A percentile compares a stretch with the other conserved stretches of the same genome.
phyloP scores from a whole-genome alignment of 1,139 yeast species.

The Debaryomyces sp. region DNA sequence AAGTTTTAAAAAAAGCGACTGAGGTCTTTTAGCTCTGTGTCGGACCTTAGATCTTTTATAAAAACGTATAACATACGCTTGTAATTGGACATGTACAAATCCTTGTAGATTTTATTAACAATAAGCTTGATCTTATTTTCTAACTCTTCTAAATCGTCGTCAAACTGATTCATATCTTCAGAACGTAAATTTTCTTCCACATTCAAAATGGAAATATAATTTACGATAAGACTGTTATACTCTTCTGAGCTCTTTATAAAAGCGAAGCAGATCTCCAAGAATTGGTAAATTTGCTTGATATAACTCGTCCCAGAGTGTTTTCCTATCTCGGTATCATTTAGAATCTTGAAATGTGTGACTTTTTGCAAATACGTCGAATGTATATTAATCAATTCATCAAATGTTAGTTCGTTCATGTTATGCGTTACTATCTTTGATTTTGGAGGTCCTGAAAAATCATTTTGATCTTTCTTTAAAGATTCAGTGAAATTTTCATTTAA shows the following conservation, averaged over 20 bases:
- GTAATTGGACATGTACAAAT: constrained; percentile 27
- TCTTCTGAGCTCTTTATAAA: constrained; percentile 52
- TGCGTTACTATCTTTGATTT: constrained; percentile 6
- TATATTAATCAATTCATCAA: constrained; percentile 49
- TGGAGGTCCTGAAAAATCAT: not conserved
- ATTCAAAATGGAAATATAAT: constrained; percentile 31
- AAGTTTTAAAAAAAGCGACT: constrained; percentile 18
- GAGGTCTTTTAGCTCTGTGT: constrained; percentile 31
- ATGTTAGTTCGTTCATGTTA: constrained; percentile 33
- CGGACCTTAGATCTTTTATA: constrained; percentile 32
- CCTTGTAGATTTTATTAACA: constrained; percentile 26
- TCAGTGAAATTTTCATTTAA: constrained; percentile 6
- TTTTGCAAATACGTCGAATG: constrained; percentile 43
- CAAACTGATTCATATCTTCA: constrained; percentile 14
- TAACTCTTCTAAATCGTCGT: constrained; percentile 27
- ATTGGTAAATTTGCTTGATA: constrained; percentile 47
- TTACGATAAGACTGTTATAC: constrained; percentile 34
- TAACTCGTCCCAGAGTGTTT: constrained; percentile 41
- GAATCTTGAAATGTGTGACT: constrained; percentile 44
- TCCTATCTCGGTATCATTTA: constrained; percentile 39
- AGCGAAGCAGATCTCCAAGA: constrained; percentile 44
- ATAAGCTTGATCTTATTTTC: constrained; percentile 30
- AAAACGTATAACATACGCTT: constrained; percentile 21
- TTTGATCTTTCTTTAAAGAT: not conserved
- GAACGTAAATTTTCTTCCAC: constrained; percentile 17